These are phyloP conservation scores for Sapria himalayana DNA, from an alignment of 345 rosid species.

Conservation along the genomic window DNA sequence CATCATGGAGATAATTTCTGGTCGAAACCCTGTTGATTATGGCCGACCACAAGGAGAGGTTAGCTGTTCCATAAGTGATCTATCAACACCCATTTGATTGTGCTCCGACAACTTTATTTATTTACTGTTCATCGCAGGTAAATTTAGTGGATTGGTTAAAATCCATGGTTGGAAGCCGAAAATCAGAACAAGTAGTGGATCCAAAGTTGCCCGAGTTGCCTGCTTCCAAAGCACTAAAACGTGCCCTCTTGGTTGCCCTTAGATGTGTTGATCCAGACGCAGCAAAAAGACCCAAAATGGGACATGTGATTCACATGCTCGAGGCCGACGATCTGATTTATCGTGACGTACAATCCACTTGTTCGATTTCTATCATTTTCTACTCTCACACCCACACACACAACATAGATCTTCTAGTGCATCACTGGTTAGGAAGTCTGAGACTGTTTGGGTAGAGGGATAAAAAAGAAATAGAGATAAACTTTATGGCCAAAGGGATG, in stretches of 20 bases:
- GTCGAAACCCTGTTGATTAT: conserved; percentile 82
- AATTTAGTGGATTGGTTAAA: conserved; percentile 91
- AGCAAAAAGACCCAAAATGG: conserved; percentile 91
- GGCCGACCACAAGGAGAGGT: conserved; percentile 86
- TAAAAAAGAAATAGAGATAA: too few species aligned
- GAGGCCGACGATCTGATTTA: conserved; percentile 78
- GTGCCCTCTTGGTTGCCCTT: conserved; percentile 59
- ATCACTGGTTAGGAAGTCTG: too few species aligned
- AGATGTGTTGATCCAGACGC: conserved; percentile 95
- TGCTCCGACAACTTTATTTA: conserved; percentile 3
- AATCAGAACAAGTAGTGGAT: conserved; percentile 76
- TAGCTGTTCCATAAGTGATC: conserved; percentile 5
- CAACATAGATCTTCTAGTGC: too few species aligned
- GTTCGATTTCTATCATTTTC: neutral
- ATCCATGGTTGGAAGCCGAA: conserved; percentile 66
- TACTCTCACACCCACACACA: too few species aligned
- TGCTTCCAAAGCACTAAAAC: conserved; percentile 75
- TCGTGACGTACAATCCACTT: conserved; percentile 35
- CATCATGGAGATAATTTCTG: conserved; percentile 77
- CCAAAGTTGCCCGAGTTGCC: conserved; percentile 74
- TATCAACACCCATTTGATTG: neutral
- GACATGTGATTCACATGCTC: conserved; percentile 94
- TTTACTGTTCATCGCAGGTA: conserved; percentile 26
- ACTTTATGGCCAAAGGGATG: too few species aligned
- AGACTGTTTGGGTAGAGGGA: too few species aligned